Evolutionary conservation across 192 early-diverging fungal species (phyloP).

Genomic region (Umbelopsis vinacea): DNA sequence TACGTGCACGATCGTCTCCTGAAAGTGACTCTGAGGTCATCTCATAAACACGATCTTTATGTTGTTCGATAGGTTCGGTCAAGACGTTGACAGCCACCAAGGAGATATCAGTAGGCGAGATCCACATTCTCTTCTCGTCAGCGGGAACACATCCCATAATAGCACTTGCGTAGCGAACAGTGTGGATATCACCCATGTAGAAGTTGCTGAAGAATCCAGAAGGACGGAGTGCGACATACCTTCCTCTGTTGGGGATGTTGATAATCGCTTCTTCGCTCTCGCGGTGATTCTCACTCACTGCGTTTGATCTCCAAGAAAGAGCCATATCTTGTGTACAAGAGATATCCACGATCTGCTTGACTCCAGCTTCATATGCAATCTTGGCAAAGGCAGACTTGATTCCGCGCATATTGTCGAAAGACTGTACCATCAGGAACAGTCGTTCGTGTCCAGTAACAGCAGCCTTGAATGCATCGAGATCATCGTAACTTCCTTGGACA

Average conservation of each 20-base stretch:
- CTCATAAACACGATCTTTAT: slow-evolving; percentile 19
- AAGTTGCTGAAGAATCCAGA: slow-evolving; percentile 21
- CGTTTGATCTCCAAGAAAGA: not conserved
- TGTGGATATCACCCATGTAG: not conserved
- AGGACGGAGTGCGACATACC: slow-evolving; percentile 29
- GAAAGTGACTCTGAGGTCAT: slow-evolving; percentile 20
- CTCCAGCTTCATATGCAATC: slow-evolving; percentile 27
- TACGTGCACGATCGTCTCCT: not conserved
- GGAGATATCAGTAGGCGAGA: slow-evolving; percentile 22
- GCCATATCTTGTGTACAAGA: not conserved
- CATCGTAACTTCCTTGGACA: slow-evolving; percentile 3
- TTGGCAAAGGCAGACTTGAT: slow-evolving; percentile 1
- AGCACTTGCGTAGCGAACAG: not conserved
- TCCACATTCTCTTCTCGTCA: slow-evolving; percentile 14
- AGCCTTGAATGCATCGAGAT: slow-evolving; percentile 1
- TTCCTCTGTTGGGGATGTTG: not conserved
- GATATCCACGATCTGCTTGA: slow-evolving; percentile 34
- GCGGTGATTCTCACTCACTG: not conserved
- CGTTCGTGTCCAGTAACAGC: slow-evolving; percentile 10
- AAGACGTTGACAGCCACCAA: slow-evolving; percentile 10
- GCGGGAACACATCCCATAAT: not conserved
- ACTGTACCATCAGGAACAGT: not conserved
- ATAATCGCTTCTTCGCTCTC: slow-evolving; percentile 11
- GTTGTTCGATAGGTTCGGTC: slow-evolving; percentile 23
- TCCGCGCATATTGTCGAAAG: not conserved